phyloP scores from a whole-genome alignment of 2,329 filamentous ascomycete genomes.

The Dactylellina drechsleri region DNA sequence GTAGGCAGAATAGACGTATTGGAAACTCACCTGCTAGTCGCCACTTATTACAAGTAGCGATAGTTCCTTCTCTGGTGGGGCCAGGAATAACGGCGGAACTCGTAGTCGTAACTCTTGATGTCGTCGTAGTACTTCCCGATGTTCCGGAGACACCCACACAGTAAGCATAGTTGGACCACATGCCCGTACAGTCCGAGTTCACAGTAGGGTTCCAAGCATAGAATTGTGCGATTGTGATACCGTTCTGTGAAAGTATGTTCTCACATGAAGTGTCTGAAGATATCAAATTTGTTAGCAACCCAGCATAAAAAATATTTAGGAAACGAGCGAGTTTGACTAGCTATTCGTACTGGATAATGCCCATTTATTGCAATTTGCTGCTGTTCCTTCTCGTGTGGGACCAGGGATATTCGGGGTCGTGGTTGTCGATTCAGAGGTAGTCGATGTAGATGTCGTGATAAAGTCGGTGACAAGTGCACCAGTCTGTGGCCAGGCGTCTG shows the following conservation, averaged over 20 bases:
- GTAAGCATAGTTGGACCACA: conserved; percentile 32
- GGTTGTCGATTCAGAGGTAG: conserved; percentile 28
- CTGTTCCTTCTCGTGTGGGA: conserved; percentile 36
- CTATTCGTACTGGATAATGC: conserved; percentile 34
- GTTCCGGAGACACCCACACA: conserved; percentile 36
- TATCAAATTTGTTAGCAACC: conserved; percentile 25
- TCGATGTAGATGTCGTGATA: conserved; percentile 26
- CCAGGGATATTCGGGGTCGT: conserved; percentile 33
- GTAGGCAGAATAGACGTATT: background rate
- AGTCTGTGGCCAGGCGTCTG: conserved; percentile 17
- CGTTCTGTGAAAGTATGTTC: conserved; percentile 34
- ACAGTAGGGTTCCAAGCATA: conserved; percentile 43
- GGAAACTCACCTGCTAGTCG: conserved; percentile 19
- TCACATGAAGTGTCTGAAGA: conserved; percentile 30
- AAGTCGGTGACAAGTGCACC: conserved; percentile 16
- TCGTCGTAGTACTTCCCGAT: conserved; percentile 21
- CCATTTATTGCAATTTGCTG: conserved; percentile 41
- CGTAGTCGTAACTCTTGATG: conserved; percentile 25
- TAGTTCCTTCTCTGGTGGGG: conserved; percentile 29
- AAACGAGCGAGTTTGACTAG: conserved; percentile 13
- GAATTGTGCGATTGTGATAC: conserved; percentile 38
- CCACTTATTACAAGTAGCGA: conserved; percentile 32
- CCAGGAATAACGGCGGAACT: conserved; percentile 30
- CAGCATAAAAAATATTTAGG: background rate
- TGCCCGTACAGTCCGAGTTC: conserved; percentile 27